Base-by-base conservation (phyloP, 163 green algal species). In the Chlamydomonas reinhardtii region DNA sequence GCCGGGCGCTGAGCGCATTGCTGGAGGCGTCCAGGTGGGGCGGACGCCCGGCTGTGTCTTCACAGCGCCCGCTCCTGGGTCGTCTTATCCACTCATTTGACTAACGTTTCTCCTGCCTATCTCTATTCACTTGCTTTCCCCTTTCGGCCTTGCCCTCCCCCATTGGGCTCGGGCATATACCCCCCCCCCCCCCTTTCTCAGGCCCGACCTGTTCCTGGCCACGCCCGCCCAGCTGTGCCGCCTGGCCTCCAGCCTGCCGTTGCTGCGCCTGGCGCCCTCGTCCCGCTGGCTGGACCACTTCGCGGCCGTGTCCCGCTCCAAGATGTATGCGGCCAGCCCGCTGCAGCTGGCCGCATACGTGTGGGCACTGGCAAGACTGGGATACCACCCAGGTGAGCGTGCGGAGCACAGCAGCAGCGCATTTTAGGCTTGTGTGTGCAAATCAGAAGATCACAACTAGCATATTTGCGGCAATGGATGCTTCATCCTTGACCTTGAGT, bases 131-230 rank as follows among this genome's bases (percentile, higher is more conserved):
- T n/a, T n/a, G n/a, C n/a, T n/a, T n/a, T n/a, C n/a, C n/a, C n/a
- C n/a, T n/a, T n/a, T n/a, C n/a, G n/a, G n/a, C n/a, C n/a, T n/a
- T n/a, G n/a, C n/a, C n/a, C n/a, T n/a, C n/a, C n/a, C n/a, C n/a
- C n/a, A n/a, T n/a, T n/a, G n/a, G n/a, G n/a, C n/a, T n/a, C n/a
- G n/a, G 29, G 11, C 31, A 61, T 2, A 29, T 79, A 52, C 54
- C 22, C 48, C 48, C 20, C 3, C 31, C 12, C 62, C 15, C 35
- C 61, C 37, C 25, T 48, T 5, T 48, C 39, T 8, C 69, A 86
- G 79, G 69, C 69, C 79, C 69, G 79, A 86, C 69, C 70, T 86
- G 54, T 86, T 86, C 79, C 79, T 73, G 4, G 69, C 69, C 34
- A 61, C 25, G 15, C 69, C 79, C 29, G 22, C 32, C 8, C 54